Evolutionary conservation across 148 eudicot species (phyloP), one percentile per base, ranked within the genome.

Genomic region (Silene latifolia): DNA sequence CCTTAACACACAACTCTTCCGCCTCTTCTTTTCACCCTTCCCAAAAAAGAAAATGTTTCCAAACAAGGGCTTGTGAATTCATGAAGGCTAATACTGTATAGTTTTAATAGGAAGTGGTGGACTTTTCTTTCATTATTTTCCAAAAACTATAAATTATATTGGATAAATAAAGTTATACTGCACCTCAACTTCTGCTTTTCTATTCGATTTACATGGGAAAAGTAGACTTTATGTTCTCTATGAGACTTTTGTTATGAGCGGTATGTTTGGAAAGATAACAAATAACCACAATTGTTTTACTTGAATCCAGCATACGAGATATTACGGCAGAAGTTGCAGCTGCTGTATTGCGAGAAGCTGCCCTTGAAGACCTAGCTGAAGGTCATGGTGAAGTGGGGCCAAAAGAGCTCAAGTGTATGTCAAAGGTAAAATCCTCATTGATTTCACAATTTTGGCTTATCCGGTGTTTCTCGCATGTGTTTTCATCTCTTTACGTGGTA

Each of bases 261-360:
- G 32, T 69, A 53, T 27, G 29, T 58, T 20, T 47, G 56, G 24
- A 57, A 27, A 59, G 76, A 32, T 17, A 51, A 64, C 24, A 57
- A 2, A 48, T 14, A 62, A 9, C 5, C 35, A 21, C 21, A 18
- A 53, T 79, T n/a, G n/a, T 35, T 25, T 67, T 67, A 47, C 58
- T 54, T 4, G 39, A 35, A 65, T 88, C 84, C 89, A 95, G 97
- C 78, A 95, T 95, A 78, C 76, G 99, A 85, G 90, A 92, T 67
- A 92, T 92, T 71, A 95, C 99, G 24, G 96, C 96, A 56, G 90
- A 92, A 80, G 97, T 95, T 74, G 99, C 83, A 78, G 92, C 97
- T 81, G 93, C 96, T 74, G 96, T 95, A 62, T 2, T 92, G 73
- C 88, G 78, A 72, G 87, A 88, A 75, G 99, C 99, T 53, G 88